A percentile compares a stretch with the other conserved stretches of the same genome.
phyloP scores from a whole-genome alignment of 2,329 filamentous ascomycete species.

The Alternaria sp. region DNA sequence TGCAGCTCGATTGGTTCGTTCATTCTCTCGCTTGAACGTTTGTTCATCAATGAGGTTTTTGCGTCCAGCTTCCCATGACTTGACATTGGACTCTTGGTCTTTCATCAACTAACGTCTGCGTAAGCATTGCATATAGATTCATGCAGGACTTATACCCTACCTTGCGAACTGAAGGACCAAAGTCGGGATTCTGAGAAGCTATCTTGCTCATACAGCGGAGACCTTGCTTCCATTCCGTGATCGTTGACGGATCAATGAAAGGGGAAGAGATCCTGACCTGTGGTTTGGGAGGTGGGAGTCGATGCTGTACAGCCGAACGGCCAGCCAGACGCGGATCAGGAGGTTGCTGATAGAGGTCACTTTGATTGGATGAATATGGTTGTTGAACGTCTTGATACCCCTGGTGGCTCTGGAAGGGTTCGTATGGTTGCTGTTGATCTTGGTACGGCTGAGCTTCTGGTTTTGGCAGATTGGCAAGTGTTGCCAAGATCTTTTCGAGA shows the following conservation, averaged over 20 bases:
- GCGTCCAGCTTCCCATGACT: conserved; percentile 66
- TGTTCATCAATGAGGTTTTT: conserved; percentile 63
- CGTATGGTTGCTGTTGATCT: conserved; percentile 20
- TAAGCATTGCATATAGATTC: conserved; percentile 12
- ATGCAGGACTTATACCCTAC: conserved; percentile 35
- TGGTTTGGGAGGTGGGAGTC: conserved; percentile 21
- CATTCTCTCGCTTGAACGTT: conserved; percentile 60
- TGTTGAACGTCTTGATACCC: conserved; percentile 13
- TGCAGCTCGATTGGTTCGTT: conserved; percentile 63
- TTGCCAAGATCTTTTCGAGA: conserved; percentile 48
- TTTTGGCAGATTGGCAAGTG: conserved; percentile 44
- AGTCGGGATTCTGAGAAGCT: conserved; percentile 55
- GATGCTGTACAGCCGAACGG: conserved; percentile 30
- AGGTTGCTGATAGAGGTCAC: conserved; percentile 15
- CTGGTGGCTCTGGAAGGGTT: conserved; percentile 14
- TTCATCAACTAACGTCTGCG: conserved; percentile 62
- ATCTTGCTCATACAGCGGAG: conserved; percentile 59
- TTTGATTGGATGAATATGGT: conserved; percentile 10
- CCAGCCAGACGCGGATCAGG: conserved; percentile 36
- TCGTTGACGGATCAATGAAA: conserved; percentile 57
- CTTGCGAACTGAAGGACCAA: conserved; percentile 52
- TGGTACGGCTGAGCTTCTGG: conserved; percentile 25
- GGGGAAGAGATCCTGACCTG: conserved; percentile 34
- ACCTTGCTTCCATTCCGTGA: conserved; percentile 59
- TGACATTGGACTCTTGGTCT: conserved; percentile 69